Conservation (phyloP, 2,329 filamentous ascomycete species). For the Colletotrichum magnum region DNA sequence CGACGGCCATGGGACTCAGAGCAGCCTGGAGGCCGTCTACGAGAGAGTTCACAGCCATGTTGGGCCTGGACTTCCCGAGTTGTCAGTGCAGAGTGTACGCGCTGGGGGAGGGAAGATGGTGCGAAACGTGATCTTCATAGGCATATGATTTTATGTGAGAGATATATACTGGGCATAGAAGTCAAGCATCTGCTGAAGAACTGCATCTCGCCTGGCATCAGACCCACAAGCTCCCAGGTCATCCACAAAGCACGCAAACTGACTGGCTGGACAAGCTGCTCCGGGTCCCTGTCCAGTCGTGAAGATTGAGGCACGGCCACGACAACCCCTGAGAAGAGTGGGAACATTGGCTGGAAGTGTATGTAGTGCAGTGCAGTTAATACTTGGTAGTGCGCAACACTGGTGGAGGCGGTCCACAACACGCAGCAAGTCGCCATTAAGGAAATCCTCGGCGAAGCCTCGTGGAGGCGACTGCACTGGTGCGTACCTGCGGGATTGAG, state of each 20-base stretch:
- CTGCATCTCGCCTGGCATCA: background rate
- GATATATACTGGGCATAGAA: constrained; percentile 27
- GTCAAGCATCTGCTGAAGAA: background rate
- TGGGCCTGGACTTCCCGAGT: background rate
- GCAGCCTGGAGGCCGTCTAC: constrained; percentile 20
- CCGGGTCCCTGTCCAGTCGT: background rate
- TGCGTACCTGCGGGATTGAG: background rate
- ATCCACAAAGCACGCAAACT: constrained; percentile 25
- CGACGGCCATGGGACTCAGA: constrained; percentile 18
- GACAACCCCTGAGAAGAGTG: constrained; percentile 19
- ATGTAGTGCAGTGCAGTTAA: background rate
- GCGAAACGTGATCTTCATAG: constrained; percentile 6
- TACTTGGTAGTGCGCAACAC: background rate
- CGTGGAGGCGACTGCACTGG: constrained; percentile 13
- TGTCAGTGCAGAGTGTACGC: constrained; percentile 9
- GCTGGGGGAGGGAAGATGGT: constrained; percentile 1
- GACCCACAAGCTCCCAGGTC: constrained; percentile 22
- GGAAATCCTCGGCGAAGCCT: constrained; percentile 12
- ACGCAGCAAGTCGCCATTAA: constrained; percentile 10
- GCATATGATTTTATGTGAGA: constrained; percentile 18
- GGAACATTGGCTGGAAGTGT: background rate
- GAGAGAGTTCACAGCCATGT: constrained; percentile 26
- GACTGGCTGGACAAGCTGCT: constrained; percentile 10
- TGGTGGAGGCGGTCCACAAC: constrained; percentile 26
- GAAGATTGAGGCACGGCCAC: constrained; percentile 9